Conservation (phyloP, 495 filamentous ascomycete species). For the Penicillium alfredii region DNA sequence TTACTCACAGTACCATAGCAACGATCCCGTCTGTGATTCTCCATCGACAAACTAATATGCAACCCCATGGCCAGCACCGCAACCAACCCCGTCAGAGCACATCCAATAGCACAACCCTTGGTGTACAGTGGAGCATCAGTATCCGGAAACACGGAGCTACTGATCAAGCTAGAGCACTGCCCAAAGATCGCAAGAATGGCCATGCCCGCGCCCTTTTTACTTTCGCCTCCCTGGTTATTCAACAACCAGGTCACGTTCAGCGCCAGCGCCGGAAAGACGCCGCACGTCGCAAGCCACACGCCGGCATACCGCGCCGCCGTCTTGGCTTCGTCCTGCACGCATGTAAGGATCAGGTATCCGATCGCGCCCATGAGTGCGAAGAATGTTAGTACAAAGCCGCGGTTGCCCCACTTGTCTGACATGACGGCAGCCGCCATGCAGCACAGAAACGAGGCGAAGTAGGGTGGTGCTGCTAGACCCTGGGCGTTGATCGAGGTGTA, state of each 20-base stretch:
- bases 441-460: slow-evolving; percentile 61
- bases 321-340: slow-evolving; percentile 29
- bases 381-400: slow-evolving; percentile 55
- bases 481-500: slow-evolving; percentile 60
- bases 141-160: slow-evolving; percentile 23
- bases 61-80: slow-evolving; percentile 22
- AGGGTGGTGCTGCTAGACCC: slow-evolving; percentile 67
- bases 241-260: slow-evolving; percentile 62
- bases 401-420: slow-evolving; percentile 57
- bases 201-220: slow-evolving; percentile 29
- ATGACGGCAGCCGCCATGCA: slow-evolving; percentile 54
- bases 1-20: slow-evolving; percentile 20
- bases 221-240: slow-evolving; percentile 54
- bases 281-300: slow-evolving; percentile 57
- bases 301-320: slow-evolving; percentile 52
- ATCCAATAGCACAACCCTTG: slow-evolving; percentile 23
- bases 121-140: slow-evolving; percentile 23
- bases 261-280: slow-evolving; percentile 54
- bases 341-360: slow-evolving; percentile 62
- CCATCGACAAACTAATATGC: slow-evolving; percentile 18
- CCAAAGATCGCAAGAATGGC: slow-evolving; percentile 27
- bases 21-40: slow-evolving; percentile 26
- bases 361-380: slow-evolving; percentile 53
- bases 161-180: slow-evolving; percentile 26
- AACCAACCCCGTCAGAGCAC: slow-evolving; percentile 26